These are phyloP conservation scores for Taiwanofungus camphoratus DNA, from an alignment of 1,284 basidiomycete genomes.

Conservation along the genomic window DNA sequence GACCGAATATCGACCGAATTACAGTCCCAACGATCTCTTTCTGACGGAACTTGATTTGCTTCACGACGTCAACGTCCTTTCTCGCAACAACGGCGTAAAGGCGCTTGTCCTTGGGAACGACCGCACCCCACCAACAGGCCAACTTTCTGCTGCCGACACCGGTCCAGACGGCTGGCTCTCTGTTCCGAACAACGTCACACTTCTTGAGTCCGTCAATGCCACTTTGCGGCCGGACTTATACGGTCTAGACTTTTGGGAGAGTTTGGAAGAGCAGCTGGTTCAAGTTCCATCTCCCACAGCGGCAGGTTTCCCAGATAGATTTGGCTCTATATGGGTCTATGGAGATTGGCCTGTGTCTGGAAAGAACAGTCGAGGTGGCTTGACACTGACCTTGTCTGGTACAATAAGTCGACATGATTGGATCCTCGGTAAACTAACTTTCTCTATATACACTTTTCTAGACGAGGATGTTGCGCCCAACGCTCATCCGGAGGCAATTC, in stretches of 20 bases:
- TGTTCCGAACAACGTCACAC: constrained; percentile 49
- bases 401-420: background rate
- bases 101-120: constrained; percentile 51
- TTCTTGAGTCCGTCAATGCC: constrained; percentile 40
- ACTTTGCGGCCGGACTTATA: constrained; percentile 44
- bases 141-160: constrained; percentile 43
- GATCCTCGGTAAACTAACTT: background rate
- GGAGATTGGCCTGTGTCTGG: constrained; percentile 55
- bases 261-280: constrained; percentile 57
- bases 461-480: constrained; percentile 45
- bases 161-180: constrained; percentile 52
- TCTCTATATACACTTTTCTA: constrained; percentile 17
- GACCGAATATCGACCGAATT: constrained; percentile 42
- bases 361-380: constrained; percentile 51
- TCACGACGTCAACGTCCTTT: constrained; percentile 39
- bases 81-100: constrained; percentile 39
- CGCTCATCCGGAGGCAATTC: constrained; percentile 52
- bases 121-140: constrained; percentile 46
- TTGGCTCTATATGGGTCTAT: constrained; percentile 55
- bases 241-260: constrained; percentile 64
- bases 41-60: constrained; percentile 47
- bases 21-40: constrained; percentile 40
- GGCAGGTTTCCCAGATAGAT: constrained; percentile 46
- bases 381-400: constrained; percentile 46
- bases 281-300: constrained; percentile 45